Evolutionary conservation across 1,284 basidiomycete genomes (phyloP).

Genomic region (Phaffia rhodozyma): DNA sequence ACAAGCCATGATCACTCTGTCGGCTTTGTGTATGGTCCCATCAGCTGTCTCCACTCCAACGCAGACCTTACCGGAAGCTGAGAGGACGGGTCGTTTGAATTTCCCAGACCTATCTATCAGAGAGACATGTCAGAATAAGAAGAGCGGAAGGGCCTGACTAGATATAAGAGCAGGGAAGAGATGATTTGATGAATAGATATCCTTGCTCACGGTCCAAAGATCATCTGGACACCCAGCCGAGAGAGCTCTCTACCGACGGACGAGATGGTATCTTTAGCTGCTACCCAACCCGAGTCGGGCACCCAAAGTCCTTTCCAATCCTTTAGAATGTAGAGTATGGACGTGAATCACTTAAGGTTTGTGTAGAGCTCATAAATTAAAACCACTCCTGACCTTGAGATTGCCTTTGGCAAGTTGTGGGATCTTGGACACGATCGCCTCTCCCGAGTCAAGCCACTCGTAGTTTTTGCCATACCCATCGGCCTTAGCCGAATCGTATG

Average conservation of each 20-base stretch:
- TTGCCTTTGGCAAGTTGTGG: constrained; percentile 19
- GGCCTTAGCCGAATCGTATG: background rate
- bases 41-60: constrained; percentile 28
- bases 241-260: constrained; percentile 27
- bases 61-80: constrained; percentile 21
- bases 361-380: background rate
- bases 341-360: background rate
- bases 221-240: constrained; percentile 27
- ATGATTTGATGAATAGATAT: background rate
- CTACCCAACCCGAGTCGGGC: constrained; percentile 29
- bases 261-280: constrained; percentile 31
- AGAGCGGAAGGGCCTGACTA: too few relatives aligned
- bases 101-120: constrained; percentile 22
- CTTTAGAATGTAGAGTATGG: background rate
- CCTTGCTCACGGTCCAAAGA: constrained; percentile 23
- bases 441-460: constrained; percentile 26
- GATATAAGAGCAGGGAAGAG: background rate
- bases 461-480: constrained; percentile 18
- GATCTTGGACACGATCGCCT: constrained; percentile 21
- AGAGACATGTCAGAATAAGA: background rate
- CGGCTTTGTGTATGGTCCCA: constrained; percentile 27
- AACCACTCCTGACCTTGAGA: constrained; percentile 4
- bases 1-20: constrained; percentile 31
- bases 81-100: constrained; percentile 25
- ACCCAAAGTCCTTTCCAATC: constrained; percentile 21